Evolutionary conservation across 768 basidiomycete genomes (phyloP), one percentile per base, ranked within the genome.

Genomic region (Mycena sanguinolenta): DNA sequence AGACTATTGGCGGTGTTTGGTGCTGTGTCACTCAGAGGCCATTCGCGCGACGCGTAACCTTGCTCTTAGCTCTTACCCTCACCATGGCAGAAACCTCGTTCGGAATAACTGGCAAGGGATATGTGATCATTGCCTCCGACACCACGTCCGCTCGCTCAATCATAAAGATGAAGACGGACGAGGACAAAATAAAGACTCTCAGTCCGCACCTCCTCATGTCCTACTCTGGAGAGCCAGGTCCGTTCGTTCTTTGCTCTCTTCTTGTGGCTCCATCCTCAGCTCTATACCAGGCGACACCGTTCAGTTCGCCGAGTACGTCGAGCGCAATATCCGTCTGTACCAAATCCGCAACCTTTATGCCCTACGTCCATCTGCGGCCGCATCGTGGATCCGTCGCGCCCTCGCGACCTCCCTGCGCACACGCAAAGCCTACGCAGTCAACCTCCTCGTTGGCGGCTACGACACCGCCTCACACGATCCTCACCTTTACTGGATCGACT

Each of bases 121-220:
- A 95, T 82, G 92, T 95, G 65, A 89, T 99, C 71, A 83, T 99
- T 75, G 96, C 97, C 2, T 91, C 96, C 13, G 97, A 99, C 82
- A 95, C 92, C 10, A 94, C 91, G 17, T 90, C 96, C 10, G 90
- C 92, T 4, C 88, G 95, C 74, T 98, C 96, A 36, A 95, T 99
- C 82, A 92, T 99, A 79, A 97, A 96, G 84, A 98, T 99, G 96
- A 98, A 99, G 85, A 79, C 87, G 42, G 96, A 98, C 82, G 94
- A 95, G 83, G 97, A 99, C 87, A 98, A 99, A 85, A 95, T 97
- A 86, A 96, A 96, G 82, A 86, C 88, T 27, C 87, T 99, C 50
- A 92, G 95, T 71, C 91, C 96, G 28, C 95, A 98, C 80, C 84
- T 99, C 38, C 88, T 97, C 78, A 97, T 99, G 96, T 91, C 96